Conservation (phyloP, 805 yeast genomes). For the Starmerella riodocensis region DNA sequence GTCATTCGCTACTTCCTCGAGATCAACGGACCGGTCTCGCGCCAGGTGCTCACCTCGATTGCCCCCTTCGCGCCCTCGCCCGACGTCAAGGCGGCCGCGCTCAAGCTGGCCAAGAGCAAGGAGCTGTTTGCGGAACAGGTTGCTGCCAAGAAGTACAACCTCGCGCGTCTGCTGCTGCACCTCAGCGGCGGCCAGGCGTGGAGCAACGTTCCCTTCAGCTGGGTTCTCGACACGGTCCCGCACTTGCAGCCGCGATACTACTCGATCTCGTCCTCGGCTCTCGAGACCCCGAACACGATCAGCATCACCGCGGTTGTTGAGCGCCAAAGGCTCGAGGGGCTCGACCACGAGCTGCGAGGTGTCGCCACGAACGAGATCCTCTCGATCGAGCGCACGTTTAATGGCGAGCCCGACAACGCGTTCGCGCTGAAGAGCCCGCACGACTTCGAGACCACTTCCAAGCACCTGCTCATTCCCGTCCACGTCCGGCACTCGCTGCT, state of each 20-base stretch:
- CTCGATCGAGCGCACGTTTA: conserved; percentile 50
- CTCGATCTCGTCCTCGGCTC: conserved; percentile 84
- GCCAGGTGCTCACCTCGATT: conserved; percentile 64
- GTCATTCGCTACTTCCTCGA: conserved; percentile 77
- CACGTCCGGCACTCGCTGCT: conserved; percentile 92
- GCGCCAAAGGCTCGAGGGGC: conserved; percentile 29
- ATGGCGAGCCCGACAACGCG: conserved; percentile 35
- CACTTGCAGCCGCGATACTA: conserved; percentile 88
- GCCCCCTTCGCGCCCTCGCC: conserved; percentile 71
- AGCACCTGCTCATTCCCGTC: conserved; percentile 52
- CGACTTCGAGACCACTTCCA: conserved; percentile 31
- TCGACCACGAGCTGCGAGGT: conserved; percentile 47
- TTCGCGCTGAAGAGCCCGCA: conserved; percentile 84
- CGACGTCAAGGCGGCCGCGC: conserved; percentile 38
- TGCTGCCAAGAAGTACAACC: conserved; percentile 46
- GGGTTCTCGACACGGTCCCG: conserved; percentile 66
- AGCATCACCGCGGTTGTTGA: conserved; percentile 91
- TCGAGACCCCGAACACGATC: conserved; percentile 57
- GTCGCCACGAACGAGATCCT: conserved; percentile 82
- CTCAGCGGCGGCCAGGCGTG: conserved; percentile 59
- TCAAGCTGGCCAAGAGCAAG: conserved; percentile 52
- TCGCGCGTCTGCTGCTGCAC: conserved; percentile 57
- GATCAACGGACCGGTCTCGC: conserved; percentile 83
- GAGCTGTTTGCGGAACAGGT: conserved; percentile 53
- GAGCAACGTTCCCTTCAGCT: conserved; percentile 68